A percentile compares a stretch with the other conserved stretches of the same genome.
Conservation (phyloP, 805 yeast species). For the Zygosaccharomyces bisporus region DNA sequence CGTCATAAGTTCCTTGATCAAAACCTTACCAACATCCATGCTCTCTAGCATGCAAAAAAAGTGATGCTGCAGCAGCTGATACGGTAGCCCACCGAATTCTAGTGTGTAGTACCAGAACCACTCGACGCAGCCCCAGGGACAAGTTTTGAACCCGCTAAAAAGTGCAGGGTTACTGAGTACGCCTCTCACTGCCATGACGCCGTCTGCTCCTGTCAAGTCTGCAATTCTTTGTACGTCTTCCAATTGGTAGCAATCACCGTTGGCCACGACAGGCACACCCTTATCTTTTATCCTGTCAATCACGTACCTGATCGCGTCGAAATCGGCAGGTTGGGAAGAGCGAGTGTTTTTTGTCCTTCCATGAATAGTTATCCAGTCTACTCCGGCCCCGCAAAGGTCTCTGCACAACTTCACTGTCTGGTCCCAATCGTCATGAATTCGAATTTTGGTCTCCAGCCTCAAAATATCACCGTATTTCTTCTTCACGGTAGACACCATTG, state of each 20-base stretch:
- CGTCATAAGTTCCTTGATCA: slow-evolving; percentile 62
- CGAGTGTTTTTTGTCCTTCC: slow-evolving; percentile 86
- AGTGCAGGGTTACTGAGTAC: slow-evolving; percentile 80
- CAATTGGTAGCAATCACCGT: slow-evolving; percentile 84
- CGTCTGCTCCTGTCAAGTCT: slow-evolving; percentile 71
- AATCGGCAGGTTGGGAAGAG: slow-evolving; percentile 76
- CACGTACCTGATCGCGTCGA: slow-evolving; percentile 72
- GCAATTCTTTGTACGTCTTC: slow-evolving; percentile 64
- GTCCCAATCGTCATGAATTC: slow-evolving; percentile 73
- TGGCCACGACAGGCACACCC: slow-evolving; percentile 89
- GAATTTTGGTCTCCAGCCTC: slow-evolving; percentile 86
- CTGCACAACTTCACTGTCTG: slow-evolving; percentile 73
- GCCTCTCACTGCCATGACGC: slow-evolving; percentile 96
- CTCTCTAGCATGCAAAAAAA: slow-evolving; percentile 76
- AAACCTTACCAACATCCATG: slow-evolving; percentile 43
- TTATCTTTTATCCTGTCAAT: slow-evolving; percentile 40
- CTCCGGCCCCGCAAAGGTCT: slow-evolving; percentile 79
- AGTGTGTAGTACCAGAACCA: slow-evolving; percentile 73
- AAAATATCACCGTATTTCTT: slow-evolving; percentile 63
- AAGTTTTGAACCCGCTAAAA: slow-evolving; percentile 64
- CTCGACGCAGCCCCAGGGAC: slow-evolving; percentile 93
- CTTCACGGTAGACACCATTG: slow-evolving; percentile 83
- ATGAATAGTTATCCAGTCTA: slow-evolving; percentile 90
- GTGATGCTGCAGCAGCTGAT: slow-evolving; percentile 81
- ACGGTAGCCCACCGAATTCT: slow-evolving; percentile 75